These are phyloP conservation scores for Chlorella sorokiniana DNA, from an alignment of 139 green algal species.

Conservation along the genomic window DNA sequence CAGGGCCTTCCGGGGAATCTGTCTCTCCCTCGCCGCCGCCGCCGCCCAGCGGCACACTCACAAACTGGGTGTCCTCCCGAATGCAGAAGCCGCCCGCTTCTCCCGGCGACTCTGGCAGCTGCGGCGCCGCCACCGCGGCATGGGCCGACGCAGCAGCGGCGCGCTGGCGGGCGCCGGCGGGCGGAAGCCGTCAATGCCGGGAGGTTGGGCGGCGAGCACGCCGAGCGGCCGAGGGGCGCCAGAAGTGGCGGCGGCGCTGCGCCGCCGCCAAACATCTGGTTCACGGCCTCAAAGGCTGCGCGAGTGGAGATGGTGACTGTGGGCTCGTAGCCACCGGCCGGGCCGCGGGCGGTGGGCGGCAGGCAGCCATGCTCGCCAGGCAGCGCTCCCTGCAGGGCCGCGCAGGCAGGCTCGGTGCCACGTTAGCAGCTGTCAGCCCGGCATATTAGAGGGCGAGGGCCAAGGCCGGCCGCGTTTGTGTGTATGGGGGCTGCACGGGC, in stretches of 20 bases:
- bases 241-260: too few relatives aligned
- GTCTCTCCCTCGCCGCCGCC: background rate
- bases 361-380: background rate
- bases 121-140: background rate
- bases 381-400: slow-evolving; percentile 6
- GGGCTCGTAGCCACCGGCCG: slow-evolving; percentile 45
- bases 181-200: background rate
- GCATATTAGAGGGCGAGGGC: too few relatives aligned
- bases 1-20: background rate
- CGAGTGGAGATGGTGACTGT: slow-evolving; percentile 70
- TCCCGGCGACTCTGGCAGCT: too few relatives aligned
- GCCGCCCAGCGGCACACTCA: background rate
- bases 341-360: background rate
- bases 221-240: too few relatives aligned
- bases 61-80: slow-evolving; percentile 38
- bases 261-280: slow-evolving; percentile 62
- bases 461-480: too few relatives aligned
- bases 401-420: background rate
- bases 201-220: too few relatives aligned
- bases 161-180: background rate
- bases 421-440: too few relatives aligned
- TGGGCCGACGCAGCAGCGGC: background rate
- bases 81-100: slow-evolving; percentile 16
- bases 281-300: slow-evolving; percentile 66
- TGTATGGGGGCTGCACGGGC: too few relatives aligned